These are phyloP conservation scores for Penicillium griseofulvum DNA, from an alignment of 2,329 filamentous ascomycete species.

Conservation along the genomic window DNA sequence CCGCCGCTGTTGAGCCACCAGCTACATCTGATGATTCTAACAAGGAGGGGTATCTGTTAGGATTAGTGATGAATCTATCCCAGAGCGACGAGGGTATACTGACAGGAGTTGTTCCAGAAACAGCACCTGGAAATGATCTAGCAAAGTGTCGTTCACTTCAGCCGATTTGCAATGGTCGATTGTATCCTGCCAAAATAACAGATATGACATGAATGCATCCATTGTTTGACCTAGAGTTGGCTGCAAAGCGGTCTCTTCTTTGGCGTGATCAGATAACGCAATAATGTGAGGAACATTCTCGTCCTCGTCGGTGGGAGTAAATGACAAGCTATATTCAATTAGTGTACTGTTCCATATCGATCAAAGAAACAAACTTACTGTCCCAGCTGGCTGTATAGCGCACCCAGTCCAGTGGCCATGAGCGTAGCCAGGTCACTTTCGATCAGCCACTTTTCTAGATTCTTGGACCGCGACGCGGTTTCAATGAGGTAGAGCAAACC, in stretches of 20 bases:
- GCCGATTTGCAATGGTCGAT: conserved; percentile 89
- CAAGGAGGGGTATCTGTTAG: conserved; percentile 78
- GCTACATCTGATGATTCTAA: conserved; percentile 96
- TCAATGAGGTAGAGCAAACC: conserved; percentile 95
- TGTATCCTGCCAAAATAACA: conserved; percentile 97
- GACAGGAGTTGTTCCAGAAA: conserved; percentile 92
- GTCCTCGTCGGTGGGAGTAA: conserved; percentile 64
- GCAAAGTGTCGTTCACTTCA: conserved; percentile 86
- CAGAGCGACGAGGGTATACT: conserved; percentile 31
- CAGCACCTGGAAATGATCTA: conserved; percentile 96
- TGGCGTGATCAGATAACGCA: conserved; percentile 83
- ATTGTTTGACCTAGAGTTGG: conserved; percentile 83
- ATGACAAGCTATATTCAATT: conserved; percentile 68
- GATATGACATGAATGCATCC: conserved; percentile 88
- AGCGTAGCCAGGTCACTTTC: conserved; percentile 94
- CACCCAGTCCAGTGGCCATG: conserved; percentile 94
- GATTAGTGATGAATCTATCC: conserved; percentile 3
- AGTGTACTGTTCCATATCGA: conserved; percentile 45
- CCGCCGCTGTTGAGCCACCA: conserved; percentile 92
- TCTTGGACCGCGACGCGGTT: conserved; percentile 76
- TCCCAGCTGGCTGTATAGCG: conserved; percentile 67
- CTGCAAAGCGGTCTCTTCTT: conserved; percentile 69
- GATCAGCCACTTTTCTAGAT: conserved; percentile 92
- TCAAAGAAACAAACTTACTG: conserved; percentile 41
- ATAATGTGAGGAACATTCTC: conserved; percentile 74